Conservation (phyloP, 2,329 filamentous ascomycete genomes). For the Beauveria rudraprayagi region DNA sequence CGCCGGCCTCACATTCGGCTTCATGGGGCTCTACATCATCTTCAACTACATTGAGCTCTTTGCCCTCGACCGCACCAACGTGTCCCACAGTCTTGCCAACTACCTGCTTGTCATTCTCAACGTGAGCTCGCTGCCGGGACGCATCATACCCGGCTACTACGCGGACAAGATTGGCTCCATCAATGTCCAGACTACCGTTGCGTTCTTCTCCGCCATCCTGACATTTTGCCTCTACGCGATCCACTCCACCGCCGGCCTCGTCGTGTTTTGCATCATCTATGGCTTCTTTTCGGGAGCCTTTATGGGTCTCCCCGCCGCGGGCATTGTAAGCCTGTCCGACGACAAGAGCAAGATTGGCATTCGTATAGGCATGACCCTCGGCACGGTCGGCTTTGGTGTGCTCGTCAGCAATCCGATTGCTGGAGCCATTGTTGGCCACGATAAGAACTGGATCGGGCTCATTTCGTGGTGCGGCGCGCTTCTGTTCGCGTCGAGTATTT, state of each 20-base stretch:
- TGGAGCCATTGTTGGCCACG: slow-evolving; percentile 21
- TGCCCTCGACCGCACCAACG: slow-evolving; percentile 34
- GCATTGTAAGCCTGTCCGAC: slow-evolving; percentile 27
- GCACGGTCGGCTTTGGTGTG: slow-evolving; percentile 34
- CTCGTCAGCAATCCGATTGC: slow-evolving; percentile 38
- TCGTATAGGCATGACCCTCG: slow-evolving; percentile 28
- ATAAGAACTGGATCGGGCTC: not conserved
- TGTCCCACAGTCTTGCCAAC: slow-evolving; percentile 25
- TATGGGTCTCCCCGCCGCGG: slow-evolving; percentile 34
- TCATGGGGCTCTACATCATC: slow-evolving; percentile 38
- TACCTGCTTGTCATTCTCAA: slow-evolving; percentile 46
- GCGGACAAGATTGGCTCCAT: slow-evolving; percentile 34
- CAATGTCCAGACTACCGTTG: slow-evolving; percentile 28
- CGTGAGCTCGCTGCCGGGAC: slow-evolving; percentile 39
- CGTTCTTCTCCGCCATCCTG: slow-evolving; percentile 25
- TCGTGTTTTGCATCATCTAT: slow-evolving; percentile 35
- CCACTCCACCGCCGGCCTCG: slow-evolving; percentile 25
- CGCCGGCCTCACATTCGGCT: slow-evolving; percentile 30
- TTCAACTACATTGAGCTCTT: slow-evolving; percentile 41
- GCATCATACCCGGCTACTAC: slow-evolving; percentile 37
- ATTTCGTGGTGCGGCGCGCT: slow-evolving; percentile 3
- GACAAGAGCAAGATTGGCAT: slow-evolving; percentile 29
- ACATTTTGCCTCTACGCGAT: slow-evolving; percentile 34
- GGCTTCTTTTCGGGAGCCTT: slow-evolving; percentile 39
- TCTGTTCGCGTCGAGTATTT: not conserved